Conservation (phyloP, 805 yeast species). For the Ascoidea tarda region DNA sequence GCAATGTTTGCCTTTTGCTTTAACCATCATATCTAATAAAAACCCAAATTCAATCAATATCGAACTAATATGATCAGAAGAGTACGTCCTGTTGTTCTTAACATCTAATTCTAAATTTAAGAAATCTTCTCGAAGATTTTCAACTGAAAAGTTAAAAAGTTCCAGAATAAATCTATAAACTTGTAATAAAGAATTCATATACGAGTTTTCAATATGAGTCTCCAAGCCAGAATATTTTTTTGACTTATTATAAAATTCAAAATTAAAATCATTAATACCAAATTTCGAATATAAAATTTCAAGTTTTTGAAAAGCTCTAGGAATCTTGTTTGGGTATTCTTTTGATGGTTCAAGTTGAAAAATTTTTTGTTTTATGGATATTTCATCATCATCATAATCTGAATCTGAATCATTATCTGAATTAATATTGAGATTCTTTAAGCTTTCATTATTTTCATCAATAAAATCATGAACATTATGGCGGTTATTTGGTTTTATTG, state of each 20-base stretch:
- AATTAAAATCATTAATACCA: conserved; percentile 92
- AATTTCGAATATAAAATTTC: conserved; percentile 75
- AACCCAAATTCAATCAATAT: conserved; percentile 76
- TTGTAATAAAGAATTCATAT: conserved; percentile 68
- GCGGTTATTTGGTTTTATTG: neutral
- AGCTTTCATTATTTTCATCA: conserved; percentile 11
- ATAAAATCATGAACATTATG: conserved; percentile 2
- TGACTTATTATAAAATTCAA: conserved; percentile 53
- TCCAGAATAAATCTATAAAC: conserved; percentile 66
- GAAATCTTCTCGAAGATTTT: conserved; percentile 39
- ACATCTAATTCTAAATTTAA: conserved; percentile 20
- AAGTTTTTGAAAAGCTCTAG: conserved; percentile 62
- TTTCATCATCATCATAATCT: conserved; percentile 3
- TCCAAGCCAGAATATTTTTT: conserved; percentile 69
- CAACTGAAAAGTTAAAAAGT: conserved; percentile 49
- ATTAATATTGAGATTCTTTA: conserved; percentile 5
- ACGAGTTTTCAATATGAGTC: conserved; percentile 67
- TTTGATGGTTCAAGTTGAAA: conserved; percentile 1
- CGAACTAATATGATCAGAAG: conserved; percentile 20
- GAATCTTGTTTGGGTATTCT: conserved; percentile 17
- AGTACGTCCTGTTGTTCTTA: conserved; percentile 21
- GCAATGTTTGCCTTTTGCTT: conserved; percentile 68
- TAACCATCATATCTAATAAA: conserved; percentile 79
- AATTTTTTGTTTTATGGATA: conserved; percentile 4
- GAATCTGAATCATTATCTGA: conserved; percentile 4